These are phyloP conservation scores for Rhizophagus clarus DNA, from an alignment of 192 early-diverging fungal species.

Conservation along the genomic window DNA sequence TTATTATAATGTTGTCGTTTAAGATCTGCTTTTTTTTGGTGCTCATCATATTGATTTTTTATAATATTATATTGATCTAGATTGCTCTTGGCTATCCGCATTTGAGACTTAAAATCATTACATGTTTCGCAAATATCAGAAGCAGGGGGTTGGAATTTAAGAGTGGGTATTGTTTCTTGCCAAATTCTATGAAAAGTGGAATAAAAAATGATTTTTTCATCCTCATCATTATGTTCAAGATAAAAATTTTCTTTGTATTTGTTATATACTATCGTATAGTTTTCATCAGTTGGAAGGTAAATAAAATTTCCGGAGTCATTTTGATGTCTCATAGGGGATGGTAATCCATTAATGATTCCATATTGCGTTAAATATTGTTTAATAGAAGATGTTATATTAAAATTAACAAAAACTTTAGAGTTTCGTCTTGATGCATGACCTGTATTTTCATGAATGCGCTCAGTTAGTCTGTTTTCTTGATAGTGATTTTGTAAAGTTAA, in stretches of 20 bases:
- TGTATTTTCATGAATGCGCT: neutral
- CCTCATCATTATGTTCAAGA: too few relatives aligned
- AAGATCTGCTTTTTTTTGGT: neutral
- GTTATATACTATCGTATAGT: too few relatives aligned
- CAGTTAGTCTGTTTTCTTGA: neutral
- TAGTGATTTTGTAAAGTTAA: too few relatives aligned
- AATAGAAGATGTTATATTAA: neutral
- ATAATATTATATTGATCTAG: neutral
- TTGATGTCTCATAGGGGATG: too few relatives aligned
- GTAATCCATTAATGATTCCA: too few relatives aligned
- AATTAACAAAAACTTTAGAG: neutral
- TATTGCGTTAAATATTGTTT: too few relatives aligned
- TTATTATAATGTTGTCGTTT: constrained; percentile 6
- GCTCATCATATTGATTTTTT: neutral
- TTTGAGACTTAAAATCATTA: neutral
- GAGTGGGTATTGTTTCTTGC: neutral
- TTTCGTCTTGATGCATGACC: neutral
- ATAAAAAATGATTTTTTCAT: too few relatives aligned
- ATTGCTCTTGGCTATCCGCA: neutral
- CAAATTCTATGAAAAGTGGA: neutral
- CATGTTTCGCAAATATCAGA: neutral
- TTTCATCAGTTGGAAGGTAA: too few relatives aligned
- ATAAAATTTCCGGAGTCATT: too few relatives aligned
- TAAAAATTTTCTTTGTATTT: too few relatives aligned
- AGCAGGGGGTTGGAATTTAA: neutral